These are phyloP conservation scores for Cetradonia linearis DNA, from an alignment of 495 filamentous ascomycete genomes.

Conservation along the genomic window DNA sequence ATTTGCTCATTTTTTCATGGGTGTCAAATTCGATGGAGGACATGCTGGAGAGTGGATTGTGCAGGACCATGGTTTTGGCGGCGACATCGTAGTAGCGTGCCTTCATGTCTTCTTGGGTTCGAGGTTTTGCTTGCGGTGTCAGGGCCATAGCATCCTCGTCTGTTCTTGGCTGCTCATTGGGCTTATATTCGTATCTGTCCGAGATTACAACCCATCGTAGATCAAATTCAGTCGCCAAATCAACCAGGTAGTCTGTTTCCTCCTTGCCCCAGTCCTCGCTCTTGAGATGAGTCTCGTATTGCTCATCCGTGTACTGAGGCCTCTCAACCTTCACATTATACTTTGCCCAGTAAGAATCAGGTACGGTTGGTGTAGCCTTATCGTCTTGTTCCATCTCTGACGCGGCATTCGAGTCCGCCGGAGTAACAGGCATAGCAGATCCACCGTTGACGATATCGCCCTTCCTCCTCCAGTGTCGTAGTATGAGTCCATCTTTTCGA, in stretches of 20 bases:
- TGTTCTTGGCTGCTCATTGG: constrained; percentile 32
- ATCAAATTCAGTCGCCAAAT: constrained; percentile 63
- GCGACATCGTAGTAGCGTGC: constrained; percentile 79
- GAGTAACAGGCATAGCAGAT: constrained; percentile 24
- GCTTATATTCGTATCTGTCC: constrained; percentile 78
- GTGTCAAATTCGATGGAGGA: constrained; percentile 65
- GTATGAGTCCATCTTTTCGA: constrained; percentile 43
- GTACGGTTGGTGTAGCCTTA: constrained; percentile 32
- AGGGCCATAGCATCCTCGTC: constrained; percentile 33
- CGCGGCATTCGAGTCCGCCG: constrained; percentile 32
- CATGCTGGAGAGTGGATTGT: constrained; percentile 78
- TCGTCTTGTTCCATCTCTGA: constrained; percentile 37
- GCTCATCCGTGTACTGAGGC: constrained; percentile 72
- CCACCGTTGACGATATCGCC: constrained; percentile 17
- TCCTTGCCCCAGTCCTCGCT: constrained; percentile 74
- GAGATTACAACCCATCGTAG: constrained; percentile 84
- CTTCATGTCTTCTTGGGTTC: constrained; percentile 86
- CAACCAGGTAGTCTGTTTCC: constrained; percentile 85
- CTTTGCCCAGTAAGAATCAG: constrained; percentile 55
- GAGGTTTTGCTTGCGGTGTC: constrained; percentile 35
- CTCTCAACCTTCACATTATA: constrained; percentile 70
- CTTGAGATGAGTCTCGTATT: constrained; percentile 67
- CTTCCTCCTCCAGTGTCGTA: constrained; percentile 48
- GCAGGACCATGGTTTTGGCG: constrained; percentile 71
- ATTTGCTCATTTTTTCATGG: constrained; percentile 76